A percentile compares a stretch with the other conserved stretches of the same genome.
Conservation (phyloP, 2,329 filamentous ascomycete species). For the Colletotrichum melonis region DNA sequence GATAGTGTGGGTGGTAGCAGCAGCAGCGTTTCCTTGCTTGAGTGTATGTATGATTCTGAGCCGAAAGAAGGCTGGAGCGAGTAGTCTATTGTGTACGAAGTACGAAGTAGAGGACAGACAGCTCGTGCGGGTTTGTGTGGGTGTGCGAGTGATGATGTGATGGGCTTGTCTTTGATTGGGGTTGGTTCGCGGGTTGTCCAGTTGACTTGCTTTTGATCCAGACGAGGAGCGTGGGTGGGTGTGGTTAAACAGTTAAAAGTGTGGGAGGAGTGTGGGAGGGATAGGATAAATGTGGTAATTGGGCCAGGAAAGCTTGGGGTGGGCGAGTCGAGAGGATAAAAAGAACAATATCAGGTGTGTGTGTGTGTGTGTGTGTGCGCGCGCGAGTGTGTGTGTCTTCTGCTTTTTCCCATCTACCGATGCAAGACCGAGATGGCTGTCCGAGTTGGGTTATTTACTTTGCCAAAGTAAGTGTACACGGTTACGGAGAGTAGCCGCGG, state of each 20-base stretch:
- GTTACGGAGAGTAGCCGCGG: slow-evolving; percentile 30
- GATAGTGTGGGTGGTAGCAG: slow-evolving; percentile 18
- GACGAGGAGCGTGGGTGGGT: slow-evolving; percentile 4
- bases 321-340: slow-evolving; percentile 28
- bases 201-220: slow-evolving; percentile 32
- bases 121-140: slow-evolving; percentile 11
- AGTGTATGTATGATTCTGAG: slow-evolving; percentile 4
- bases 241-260: neutral
- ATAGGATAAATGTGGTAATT: neutral
- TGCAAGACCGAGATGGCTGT: slow-evolving; percentile 30
- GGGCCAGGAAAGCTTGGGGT: neutral
- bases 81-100: neutral
- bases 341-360: slow-evolving; percentile 14
- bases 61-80: slow-evolving; percentile 29
- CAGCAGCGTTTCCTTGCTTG: slow-evolving; percentile 30
- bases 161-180: slow-evolving; percentile 24
- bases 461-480: slow-evolving; percentile 1
- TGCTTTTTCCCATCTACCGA: slow-evolving; percentile 15
- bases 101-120: neutral
- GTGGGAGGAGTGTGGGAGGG: slow-evolving; percentile 26
- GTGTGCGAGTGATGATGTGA: slow-evolving; percentile 37
- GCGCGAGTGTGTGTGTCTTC: no score
- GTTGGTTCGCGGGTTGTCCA: slow-evolving; percentile 19
- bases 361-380: neutral
- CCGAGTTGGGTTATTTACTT: slow-evolving; percentile 8